Conservation (phyloP, 2,329 filamentous ascomycete species). For the Juglanconis sp. region DNA sequence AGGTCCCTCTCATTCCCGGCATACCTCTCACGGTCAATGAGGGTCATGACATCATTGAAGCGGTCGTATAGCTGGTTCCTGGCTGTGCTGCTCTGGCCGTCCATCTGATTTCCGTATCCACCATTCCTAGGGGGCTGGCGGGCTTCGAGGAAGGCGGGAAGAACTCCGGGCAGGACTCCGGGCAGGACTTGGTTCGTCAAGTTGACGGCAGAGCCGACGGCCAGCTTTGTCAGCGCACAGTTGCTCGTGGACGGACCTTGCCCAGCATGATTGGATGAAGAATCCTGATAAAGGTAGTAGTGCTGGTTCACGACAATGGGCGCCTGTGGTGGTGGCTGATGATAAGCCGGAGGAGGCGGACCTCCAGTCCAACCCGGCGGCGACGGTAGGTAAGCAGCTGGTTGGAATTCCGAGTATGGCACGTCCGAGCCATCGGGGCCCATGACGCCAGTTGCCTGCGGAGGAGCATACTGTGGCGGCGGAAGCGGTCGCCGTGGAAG, state of each 20-base stretch:
- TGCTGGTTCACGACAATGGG: constrained; percentile 52
- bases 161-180: constrained; percentile 31
- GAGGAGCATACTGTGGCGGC: constrained; percentile 8
- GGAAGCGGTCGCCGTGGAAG: background rate
- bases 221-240: constrained; percentile 32
- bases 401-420: constrained; percentile 20
- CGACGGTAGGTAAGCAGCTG: constrained; percentile 26
- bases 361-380: constrained; percentile 23
- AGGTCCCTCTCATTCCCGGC: constrained; percentile 54
- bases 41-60: constrained; percentile 66
- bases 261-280: constrained; percentile 16
- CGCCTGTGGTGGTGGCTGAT: constrained; percentile 26
- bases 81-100: constrained; percentile 44
- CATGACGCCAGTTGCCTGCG: constrained; percentile 9
- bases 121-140: constrained; percentile 40
- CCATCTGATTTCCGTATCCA: constrained; percentile 37
- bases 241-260: constrained; percentile 18
- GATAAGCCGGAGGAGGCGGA: constrained; percentile 19
- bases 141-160: constrained; percentile 40
- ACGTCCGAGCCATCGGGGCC: constrained; percentile 3
- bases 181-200: constrained; percentile 40
- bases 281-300: constrained; percentile 40
- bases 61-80: constrained; percentile 60
- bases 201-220: constrained; percentile 39
- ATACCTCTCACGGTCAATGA: constrained; percentile 63